Percentiles rank a stretch among this genome's conserved stretches.
Evolutionary conservation across 2,329 filamentous ascomycete species (phyloP).

Genomic region (Rhytidhysteron rufulum): DNA sequence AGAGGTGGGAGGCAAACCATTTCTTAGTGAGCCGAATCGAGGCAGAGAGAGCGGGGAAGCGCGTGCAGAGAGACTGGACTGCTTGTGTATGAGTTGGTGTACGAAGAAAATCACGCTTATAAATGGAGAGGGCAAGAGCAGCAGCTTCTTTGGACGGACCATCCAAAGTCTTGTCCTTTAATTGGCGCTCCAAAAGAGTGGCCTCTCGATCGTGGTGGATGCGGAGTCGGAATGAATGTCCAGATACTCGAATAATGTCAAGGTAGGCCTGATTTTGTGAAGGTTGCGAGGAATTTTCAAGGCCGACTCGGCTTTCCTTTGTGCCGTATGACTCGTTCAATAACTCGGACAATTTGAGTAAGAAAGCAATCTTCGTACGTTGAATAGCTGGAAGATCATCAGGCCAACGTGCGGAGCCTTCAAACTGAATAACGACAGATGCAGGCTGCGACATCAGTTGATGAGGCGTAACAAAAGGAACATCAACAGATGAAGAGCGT

Average conservation of each 20-base stretch:
- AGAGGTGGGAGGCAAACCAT: slow-evolving; percentile 84
- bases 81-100: slow-evolving; percentile 77
- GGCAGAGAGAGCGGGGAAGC: slow-evolving; percentile 73
- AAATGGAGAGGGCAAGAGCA: slow-evolving; percentile 63
- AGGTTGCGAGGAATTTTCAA: slow-evolving; percentile 69
- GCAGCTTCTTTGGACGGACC: slow-evolving; percentile 64
- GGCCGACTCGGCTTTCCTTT: slow-evolving; percentile 67
- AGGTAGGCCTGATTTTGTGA: slow-evolving; percentile 77
- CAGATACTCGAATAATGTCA: slow-evolving; percentile 71
- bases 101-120: slow-evolving; percentile 68
- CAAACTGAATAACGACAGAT: slow-evolving; percentile 83
- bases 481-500: slow-evolving; percentile 65
- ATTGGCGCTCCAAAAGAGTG: slow-evolving; percentile 70
- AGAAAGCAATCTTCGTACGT: slow-evolving; percentile 86
- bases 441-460: slow-evolving; percentile 54
- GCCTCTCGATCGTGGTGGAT: slow-evolving; percentile 89
- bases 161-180: slow-evolving; percentile 69
- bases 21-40: slow-evolving; percentile 81
- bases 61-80: slow-evolving; percentile 73
- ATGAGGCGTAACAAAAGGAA: slow-evolving; percentile 48
- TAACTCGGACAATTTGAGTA: slow-evolving; percentile 68
- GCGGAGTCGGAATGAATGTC: slow-evolving; percentile 75
- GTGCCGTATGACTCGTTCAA: slow-evolving; percentile 60
- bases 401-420: slow-evolving; percentile 90
- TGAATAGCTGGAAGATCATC: slow-evolving; percentile 90